Conservation (phyloP, 345 rosid genomes). For the Combretum micranthum region DNA sequence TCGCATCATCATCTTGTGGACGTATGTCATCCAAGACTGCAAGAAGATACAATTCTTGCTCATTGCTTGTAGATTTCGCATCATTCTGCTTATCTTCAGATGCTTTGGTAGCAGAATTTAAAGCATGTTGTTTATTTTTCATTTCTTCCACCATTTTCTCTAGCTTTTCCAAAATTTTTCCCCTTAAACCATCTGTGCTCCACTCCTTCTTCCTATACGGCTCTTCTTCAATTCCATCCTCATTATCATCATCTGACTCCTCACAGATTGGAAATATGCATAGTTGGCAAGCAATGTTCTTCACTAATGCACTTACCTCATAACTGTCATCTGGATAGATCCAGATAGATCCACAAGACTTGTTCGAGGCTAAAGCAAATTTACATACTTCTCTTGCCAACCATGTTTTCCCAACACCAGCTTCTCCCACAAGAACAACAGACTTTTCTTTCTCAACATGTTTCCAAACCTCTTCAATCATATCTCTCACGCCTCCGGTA, state of each 20-base stretch:
- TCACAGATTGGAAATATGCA: constrained; percentile 17
- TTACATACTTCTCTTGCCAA: constrained; percentile 22
- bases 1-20: constrained; percentile 3
- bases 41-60: constrained; percentile 12
- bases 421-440: constrained; percentile 20
- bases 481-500: too few relatives aligned
- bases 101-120: too few relatives aligned
- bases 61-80: neutral
- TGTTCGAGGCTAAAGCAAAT: neutral
- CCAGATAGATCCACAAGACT: constrained; percentile 22
- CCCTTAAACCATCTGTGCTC: too few relatives aligned
- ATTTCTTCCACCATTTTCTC: too few relatives aligned
- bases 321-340: constrained; percentile 18
- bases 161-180: too few relatives aligned
- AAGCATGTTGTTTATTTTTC: too few relatives aligned
- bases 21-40: constrained; percentile 40
- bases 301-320: constrained; percentile 11
- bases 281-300: constrained; percentile 33
- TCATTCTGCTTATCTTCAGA: constrained; percentile 11
- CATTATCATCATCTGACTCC: constrained; percentile 14
- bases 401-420: constrained; percentile 51
- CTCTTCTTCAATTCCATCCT: too few relatives aligned
- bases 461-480: too few relatives aligned
- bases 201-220: too few relatives aligned
- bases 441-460: too few relatives aligned